Percentiles rank a stretch among this genome's conserved stretches.
phyloP scores from a whole-genome alignment of 2,329 filamentous ascomycete genomes.

The Nakataea oryzae region DNA sequence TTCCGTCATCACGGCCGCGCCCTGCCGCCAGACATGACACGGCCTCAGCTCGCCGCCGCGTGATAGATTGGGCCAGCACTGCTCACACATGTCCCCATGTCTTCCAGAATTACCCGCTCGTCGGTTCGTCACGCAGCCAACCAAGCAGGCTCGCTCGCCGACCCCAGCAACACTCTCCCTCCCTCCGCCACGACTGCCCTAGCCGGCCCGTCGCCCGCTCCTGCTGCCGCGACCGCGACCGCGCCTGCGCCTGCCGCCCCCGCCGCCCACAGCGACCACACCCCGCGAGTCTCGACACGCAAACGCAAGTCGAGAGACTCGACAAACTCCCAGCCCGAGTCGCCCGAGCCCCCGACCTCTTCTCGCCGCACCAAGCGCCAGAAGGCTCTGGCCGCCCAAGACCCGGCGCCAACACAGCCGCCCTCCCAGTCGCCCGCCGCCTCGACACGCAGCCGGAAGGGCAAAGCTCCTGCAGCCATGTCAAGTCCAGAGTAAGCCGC shows the following conservation, averaged over 20 bases:
- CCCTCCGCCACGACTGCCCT: slow-evolving; percentile 5
- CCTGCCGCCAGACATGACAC: background rate
- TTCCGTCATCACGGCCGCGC: background rate
- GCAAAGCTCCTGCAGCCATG: slow-evolving; percentile 56
- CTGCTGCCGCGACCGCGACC: slow-evolving; percentile 25
- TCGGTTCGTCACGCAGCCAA: slow-evolving; percentile 80
- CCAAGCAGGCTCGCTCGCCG: slow-evolving; percentile 31
- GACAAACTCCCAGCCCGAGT: slow-evolving; percentile 31
- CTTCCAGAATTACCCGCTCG: slow-evolving; percentile 91
- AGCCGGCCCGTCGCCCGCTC: slow-evolving; percentile 16
- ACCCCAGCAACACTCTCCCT: slow-evolving; percentile 16
- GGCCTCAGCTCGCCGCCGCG: background rate
- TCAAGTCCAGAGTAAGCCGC: slow-evolving; percentile 60
- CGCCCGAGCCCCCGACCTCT: slow-evolving; percentile 22
- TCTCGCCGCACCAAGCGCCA: slow-evolving; percentile 60
- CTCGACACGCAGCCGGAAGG: slow-evolving; percentile 44
- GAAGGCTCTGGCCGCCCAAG: slow-evolving; percentile 43
- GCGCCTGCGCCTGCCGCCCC: slow-evolving; percentile 28
- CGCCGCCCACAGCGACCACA: slow-evolving; percentile 23
- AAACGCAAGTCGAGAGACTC: slow-evolving; percentile 66
- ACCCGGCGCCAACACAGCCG: slow-evolving; percentile 22
- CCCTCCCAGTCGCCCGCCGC: slow-evolving; percentile 21
- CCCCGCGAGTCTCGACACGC: slow-evolving; percentile 39
- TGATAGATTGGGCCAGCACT: background rate
- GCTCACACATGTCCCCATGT: slow-evolving; percentile 58